Base-by-base conservation (phyloP, 106 monocot species). In the Allium sativum region DNA sequence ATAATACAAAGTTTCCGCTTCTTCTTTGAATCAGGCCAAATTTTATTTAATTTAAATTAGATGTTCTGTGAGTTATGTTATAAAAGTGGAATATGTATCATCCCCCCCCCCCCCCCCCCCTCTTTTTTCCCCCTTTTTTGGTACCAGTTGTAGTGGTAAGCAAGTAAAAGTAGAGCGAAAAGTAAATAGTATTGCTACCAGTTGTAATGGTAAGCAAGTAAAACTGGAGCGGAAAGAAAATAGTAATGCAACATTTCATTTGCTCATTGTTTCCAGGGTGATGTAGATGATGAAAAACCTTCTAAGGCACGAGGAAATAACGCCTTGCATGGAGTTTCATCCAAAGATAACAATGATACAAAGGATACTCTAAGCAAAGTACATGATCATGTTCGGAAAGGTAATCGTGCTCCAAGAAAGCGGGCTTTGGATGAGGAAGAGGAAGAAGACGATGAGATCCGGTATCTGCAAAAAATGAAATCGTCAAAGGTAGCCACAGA, bases 351-450 rank as follows among this genome's bases (percentile, higher is more conserved):
- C 6, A 31, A 31, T 31, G 48, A 50, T 6, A 50, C 48, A 50
- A 15, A 15, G 48, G 48, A 50, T 50, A 22, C 53, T 3, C 40
- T 61, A 18, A 54, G 31, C 31, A 31, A 31, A 31, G 31, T 45
- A 46, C 58, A 42, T 61, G 82, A 87, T 58, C 71, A 79, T 48
- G 50, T 75, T 65, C 77, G 81, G 1, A 81, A 85, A 58, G 81
- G 85, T 69, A 85, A 75, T 53, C 72, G 81, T 51, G 74, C 81
- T 14, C 85, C 81, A 0, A 81, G 81, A 59, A 85, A 61, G 61
- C 74, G 78, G 42, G 72, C 78, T 22, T 53, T 81, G 41, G 85
- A 85, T 63, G 85, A 75, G 18, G 77, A 69, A 0, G 68, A 80
- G 16, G 78, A 67, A 50, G 78, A 67, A 50, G 84, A 89, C 71